Evolutionary conservation across 139 green algal species (phyloP).

Genomic region (Bryopsis sp.): DNA sequence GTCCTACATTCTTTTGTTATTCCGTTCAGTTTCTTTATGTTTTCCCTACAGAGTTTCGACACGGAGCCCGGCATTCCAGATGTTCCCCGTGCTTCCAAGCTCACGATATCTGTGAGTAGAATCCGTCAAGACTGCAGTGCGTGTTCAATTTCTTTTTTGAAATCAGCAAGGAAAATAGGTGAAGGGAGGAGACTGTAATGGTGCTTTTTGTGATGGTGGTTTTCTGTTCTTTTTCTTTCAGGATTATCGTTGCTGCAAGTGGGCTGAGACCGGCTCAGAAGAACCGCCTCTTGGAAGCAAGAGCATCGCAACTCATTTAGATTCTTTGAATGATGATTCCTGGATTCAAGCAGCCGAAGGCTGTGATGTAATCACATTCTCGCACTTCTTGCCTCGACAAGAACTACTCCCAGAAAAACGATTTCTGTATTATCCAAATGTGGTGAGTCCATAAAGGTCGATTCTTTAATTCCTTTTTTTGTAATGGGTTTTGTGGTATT

Average conservation of each 20-base stretch:
- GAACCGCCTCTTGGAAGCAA: constrained; percentile 2
- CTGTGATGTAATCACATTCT: constrained; percentile 48
- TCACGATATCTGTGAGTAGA: constrained; percentile 31
- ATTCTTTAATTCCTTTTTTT: constrained; percentile 7
- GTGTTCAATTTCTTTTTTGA: no score
- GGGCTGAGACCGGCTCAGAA: background rate
- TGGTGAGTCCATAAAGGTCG: constrained; percentile 22
- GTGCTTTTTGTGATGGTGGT: background rate
- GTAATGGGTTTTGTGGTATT: background rate
- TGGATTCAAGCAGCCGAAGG: background rate
- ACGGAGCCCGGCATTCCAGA: constrained; percentile 37
- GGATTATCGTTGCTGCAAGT: background rate
- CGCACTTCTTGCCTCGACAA: constrained; percentile 61
- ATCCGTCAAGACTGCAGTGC: no score
- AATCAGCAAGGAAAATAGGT: no score
- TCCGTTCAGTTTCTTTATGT: no score
- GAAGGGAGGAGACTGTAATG: background rate
- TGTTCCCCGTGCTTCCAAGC: constrained; percentile 20
- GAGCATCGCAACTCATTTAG: background rate
- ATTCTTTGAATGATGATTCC: background rate
- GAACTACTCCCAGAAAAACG: constrained; percentile 74
- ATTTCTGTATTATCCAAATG: constrained; percentile 62
- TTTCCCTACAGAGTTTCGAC: constrained; percentile 43
- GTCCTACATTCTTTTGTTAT: no score
- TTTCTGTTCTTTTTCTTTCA: background rate